A percentile compares a stretch with the other conserved stretches of the same genome.
These are phyloP conservation scores for Populus euphratica DNA, from an alignment of 345 rosid species.

Conservation along the genomic window DNA sequence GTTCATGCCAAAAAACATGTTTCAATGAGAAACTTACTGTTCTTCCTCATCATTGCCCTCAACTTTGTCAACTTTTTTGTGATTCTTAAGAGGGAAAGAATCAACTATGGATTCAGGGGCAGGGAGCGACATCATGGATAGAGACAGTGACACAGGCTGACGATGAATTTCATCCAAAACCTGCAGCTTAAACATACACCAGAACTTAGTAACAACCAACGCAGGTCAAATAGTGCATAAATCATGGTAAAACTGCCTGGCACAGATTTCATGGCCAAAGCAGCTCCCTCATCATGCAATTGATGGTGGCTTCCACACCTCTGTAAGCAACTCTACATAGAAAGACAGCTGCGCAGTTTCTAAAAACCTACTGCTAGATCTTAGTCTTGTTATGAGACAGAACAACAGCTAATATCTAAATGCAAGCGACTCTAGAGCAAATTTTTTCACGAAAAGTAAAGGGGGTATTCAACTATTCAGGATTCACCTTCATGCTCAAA, in stretches of 20 bases:
- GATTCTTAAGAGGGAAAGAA: conserved; percentile 57
- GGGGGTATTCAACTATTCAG: neutral
- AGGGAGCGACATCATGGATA: conserved; percentile 47
- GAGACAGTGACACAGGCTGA: conserved; percentile 50
- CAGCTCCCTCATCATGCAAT: neutral
- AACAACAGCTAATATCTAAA: neutral
- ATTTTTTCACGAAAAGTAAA: neutral
- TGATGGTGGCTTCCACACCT: neutral
- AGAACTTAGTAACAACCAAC: conserved; percentile 4
- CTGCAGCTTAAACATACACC: conserved; percentile 30
- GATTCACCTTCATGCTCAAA: neutral
- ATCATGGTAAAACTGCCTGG: neutral
- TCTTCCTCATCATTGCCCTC: conserved; percentile 34
- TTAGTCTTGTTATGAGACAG: neutral
- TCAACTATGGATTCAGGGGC: conserved; percentile 71
- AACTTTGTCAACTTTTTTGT: conserved; percentile 38
- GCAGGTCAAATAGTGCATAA: neutral
- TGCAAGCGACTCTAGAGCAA: neutral
- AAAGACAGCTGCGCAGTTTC: neutral
- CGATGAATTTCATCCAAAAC: conserved; percentile 75
- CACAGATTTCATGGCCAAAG: neutral
- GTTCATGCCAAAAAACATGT: neutral
- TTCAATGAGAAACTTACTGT: conserved; percentile 47
- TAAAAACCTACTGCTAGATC: neutral
- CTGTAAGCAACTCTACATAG: neutral